Evolutionary conservation across 1,284 basidiomycete genomes (phyloP).

Genomic region (Trichosporon faecale): DNA sequence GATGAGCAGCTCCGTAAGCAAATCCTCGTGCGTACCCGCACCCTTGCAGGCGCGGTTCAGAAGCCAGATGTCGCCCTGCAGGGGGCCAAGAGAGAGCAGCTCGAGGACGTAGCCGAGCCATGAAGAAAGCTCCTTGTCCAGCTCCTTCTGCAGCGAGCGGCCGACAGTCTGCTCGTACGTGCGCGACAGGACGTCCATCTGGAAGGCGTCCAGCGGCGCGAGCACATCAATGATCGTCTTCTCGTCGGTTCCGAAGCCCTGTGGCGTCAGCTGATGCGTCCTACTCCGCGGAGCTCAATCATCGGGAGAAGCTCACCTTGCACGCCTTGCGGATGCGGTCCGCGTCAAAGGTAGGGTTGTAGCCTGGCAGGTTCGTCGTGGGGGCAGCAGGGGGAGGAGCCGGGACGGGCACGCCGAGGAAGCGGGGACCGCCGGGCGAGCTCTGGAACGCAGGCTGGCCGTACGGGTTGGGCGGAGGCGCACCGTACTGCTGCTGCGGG

Average conservation of each 20-base stretch:
- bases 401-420: conserved; percentile 46
- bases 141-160: conserved; percentile 39
- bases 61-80: conserved; percentile 48
- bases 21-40: conserved; percentile 51
- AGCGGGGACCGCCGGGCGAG: conserved; percentile 30
- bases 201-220: conserved; percentile 48
- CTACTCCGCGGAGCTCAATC: not conserved
- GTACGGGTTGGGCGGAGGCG: conserved; percentile 16
- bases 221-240: conserved; percentile 46
- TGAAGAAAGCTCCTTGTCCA: conserved; percentile 51
- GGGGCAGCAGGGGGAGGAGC: conserved; percentile 47
- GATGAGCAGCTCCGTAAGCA: conserved; percentile 51
- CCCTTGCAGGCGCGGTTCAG: conserved; percentile 49
- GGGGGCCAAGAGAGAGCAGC: conserved; percentile 48
- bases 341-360: conserved; percentile 50
- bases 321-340: conserved; percentile 52
- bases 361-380: conserved; percentile 38
- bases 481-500: conserved; percentile 24
- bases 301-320: conserved; percentile 34
- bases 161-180: conserved; percentile 50
- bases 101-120: conserved; percentile 52
- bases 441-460: conserved; percentile 14
- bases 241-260: conserved; percentile 53
- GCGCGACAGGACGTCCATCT: conserved; percentile 48
- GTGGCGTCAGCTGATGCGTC: not conserved